Conservation (phyloP, 768 basidiomycete genomes). For the Panellus pusillus region DNA sequence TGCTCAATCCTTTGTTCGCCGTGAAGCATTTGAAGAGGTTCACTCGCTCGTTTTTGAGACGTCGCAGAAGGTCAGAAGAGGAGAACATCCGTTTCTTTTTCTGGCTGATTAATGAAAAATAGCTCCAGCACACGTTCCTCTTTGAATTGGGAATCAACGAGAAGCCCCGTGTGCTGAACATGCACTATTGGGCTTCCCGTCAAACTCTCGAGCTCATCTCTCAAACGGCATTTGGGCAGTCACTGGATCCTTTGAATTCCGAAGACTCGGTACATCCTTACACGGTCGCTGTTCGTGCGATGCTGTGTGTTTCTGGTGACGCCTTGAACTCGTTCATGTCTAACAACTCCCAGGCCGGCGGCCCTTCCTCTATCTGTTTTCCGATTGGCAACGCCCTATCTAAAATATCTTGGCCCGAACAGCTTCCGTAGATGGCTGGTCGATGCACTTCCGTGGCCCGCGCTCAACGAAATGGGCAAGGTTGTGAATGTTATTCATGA, state of each 20-base stretch:
- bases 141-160: slow-evolving; percentile 16
- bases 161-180: slow-evolving; percentile 18
- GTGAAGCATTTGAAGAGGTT: slow-evolving; percentile 29
- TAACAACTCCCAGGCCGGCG: slow-evolving; percentile 20
- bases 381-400: slow-evolving; percentile 22
- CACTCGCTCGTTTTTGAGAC: slow-evolving; percentile 30
- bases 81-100: neutral
- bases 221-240: slow-evolving; percentile 20
- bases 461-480: slow-evolving; percentile 22
- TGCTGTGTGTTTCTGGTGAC: slow-evolving; percentile 1
- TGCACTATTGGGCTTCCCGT: slow-evolving; percentile 23
- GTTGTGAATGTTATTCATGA: slow-evolving; percentile 30
- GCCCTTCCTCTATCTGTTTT: slow-evolving; percentile 23
- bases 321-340: neutral
- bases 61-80: slow-evolving; percentile 23
- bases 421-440: slow-evolving; percentile 27
- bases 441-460: slow-evolving; percentile 23
- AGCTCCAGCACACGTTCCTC: slow-evolving; percentile 5
- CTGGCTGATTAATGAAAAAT: neutral
- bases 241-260: slow-evolving; percentile 20
- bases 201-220: slow-evolving; percentile 25
- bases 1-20: slow-evolving; percentile 35
- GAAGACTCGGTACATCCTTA: slow-evolving; percentile 19
- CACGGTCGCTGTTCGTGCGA: slow-evolving; percentile 12
- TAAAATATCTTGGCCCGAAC: slow-evolving; percentile 26